Evolutionary conservation across 345 rosid genomes (phyloP).

Genomic region (Jatropha curcas): DNA sequence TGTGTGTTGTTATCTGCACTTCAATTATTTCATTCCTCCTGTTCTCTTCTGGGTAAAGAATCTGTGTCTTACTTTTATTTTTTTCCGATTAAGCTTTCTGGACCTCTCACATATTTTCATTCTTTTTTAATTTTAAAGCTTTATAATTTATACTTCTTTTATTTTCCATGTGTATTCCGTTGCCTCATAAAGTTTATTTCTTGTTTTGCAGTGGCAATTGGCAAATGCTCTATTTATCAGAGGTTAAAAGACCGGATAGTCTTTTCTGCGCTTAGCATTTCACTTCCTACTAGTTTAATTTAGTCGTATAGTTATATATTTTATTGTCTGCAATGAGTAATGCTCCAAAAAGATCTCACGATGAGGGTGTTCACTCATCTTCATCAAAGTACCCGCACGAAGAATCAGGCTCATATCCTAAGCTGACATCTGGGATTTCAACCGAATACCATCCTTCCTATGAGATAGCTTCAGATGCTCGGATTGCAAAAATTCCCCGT

Average conservation of each 20-base stretch:
- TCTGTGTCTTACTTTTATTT: too few relatives aligned
- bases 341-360: constrained; percentile 68
- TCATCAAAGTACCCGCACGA: constrained; percentile 74
- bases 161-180: too few relatives aligned
- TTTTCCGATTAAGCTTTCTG: too few relatives aligned
- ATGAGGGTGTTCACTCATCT: constrained; percentile 73
- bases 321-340: constrained; percentile 20
- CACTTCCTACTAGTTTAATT: not conserved
- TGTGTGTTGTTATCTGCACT: too few relatives aligned
- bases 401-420: constrained; percentile 61
- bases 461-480: constrained; percentile 57
- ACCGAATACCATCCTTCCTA: constrained; percentile 56
- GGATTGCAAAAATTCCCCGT: constrained; percentile 62
- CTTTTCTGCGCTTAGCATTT: not conserved
- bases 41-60: too few relatives aligned
- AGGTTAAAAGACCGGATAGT: not conserved
- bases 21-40: too few relatives aligned
- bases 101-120: too few relatives aligned
- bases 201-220: not conserved
- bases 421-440: constrained; percentile 45
- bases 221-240: not conserved
- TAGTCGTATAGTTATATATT: not conserved
- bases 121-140: too few relatives aligned
- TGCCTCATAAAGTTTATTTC: not conserved
- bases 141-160: too few relatives aligned